Evolutionary conservation across 768 basidiomycete genomes (phyloP).

Genomic region (Xerocomus potaroensis): DNA sequence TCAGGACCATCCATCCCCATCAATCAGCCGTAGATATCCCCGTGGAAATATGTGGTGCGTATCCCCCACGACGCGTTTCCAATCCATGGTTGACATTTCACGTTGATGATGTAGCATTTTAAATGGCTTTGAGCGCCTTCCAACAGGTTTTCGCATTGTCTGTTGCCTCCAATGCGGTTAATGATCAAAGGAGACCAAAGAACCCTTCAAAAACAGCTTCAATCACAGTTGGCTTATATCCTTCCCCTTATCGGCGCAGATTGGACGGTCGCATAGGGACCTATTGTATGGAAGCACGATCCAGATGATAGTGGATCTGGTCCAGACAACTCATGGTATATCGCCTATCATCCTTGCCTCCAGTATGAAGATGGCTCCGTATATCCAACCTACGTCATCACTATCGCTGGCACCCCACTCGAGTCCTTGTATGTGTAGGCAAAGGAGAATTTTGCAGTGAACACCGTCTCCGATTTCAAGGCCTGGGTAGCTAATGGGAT

Average conservation of each 20-base stretch:
- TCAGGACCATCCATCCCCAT: background rate
- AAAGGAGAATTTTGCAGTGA: too few relatives aligned
- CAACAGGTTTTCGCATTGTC: conserved; percentile 6
- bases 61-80: background rate
- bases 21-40: background rate
- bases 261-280: conserved; percentile 9
- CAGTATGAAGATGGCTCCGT: background rate
- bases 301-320: background rate
- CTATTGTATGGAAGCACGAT: conserved; percentile 3
- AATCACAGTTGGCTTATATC: background rate
- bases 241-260: background rate
- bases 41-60: background rate
- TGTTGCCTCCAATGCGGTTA: background rate
- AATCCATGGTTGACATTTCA: background rate
- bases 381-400: conserved; percentile 4
- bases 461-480: too few relatives aligned
- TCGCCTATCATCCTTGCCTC: conserved; percentile 2
- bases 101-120: background rate
- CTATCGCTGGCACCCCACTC: too few relatives aligned
- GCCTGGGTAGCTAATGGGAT: too few relatives aligned
- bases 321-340: conserved; percentile 7
- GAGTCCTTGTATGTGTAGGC: too few relatives aligned
- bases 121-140: conserved; percentile 1
- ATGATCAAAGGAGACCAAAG: background rate
- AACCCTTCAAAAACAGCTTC: conserved; percentile 3